Evolutionary conservation across 2,329 filamentous ascomycete genomes (phyloP).

Genomic region (Trichophyton mentagrophytes): DNA sequence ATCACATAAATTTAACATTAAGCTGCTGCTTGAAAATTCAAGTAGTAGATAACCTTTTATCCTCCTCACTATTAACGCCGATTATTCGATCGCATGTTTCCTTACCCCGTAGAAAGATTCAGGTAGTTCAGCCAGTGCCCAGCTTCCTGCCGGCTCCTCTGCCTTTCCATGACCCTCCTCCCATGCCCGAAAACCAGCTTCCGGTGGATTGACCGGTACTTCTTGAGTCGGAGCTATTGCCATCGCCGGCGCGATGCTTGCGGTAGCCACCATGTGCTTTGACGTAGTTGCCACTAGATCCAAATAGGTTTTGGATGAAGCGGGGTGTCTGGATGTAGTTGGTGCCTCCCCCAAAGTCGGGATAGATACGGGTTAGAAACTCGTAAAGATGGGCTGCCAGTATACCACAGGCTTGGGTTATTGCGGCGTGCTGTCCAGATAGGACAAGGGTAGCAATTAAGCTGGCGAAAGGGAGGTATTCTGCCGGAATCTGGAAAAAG

Average conservation of each 20-base stretch:
- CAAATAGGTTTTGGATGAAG: conserved; percentile 57
- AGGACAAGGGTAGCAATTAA: conserved; percentile 61
- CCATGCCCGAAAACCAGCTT: conserved; percentile 23
- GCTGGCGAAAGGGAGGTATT: conserved; percentile 69
- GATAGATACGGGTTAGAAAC: conserved; percentile 78
- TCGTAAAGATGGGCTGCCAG: conserved; percentile 81
- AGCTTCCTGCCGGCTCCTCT: conserved; percentile 32
- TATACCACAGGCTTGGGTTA: conserved; percentile 62
- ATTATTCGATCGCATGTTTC: no score
- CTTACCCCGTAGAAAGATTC: no score
- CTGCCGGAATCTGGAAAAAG: conserved; percentile 70
- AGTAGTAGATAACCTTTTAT: no score
- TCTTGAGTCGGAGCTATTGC: conserved; percentile 13
- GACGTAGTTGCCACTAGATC: not conserved
- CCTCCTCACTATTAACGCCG: no score
- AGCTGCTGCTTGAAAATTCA: no score
- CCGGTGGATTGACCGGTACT: not conserved
- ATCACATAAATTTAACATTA: no score
- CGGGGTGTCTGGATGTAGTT: conserved; percentile 64
- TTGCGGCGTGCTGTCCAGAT: conserved; percentile 43
- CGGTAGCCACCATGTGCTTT: conserved; percentile 36
- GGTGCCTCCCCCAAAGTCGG: conserved; percentile 69
- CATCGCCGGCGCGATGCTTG: conserved; percentile 51
- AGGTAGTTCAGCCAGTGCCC: conserved; percentile 21
- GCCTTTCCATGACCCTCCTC: conserved; percentile 25